Conservation (phyloP, 805 yeast species). For the Helenozyma baotianmanensis region DNA sequence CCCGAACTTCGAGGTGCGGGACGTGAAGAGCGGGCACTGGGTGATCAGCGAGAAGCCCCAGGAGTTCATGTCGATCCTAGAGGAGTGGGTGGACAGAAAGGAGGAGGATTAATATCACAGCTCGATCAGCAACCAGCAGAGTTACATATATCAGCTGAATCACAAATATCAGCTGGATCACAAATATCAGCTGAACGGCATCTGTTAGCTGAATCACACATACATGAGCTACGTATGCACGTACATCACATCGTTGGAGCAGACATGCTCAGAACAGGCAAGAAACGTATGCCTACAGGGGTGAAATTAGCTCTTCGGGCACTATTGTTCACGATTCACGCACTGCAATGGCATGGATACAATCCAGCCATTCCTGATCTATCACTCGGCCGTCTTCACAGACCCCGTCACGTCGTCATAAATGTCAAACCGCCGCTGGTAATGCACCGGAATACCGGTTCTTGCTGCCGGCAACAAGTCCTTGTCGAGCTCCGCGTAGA, state of each 20-base stretch:
- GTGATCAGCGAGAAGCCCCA: constrained; percentile 80
- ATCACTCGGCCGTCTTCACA: constrained; percentile 11
- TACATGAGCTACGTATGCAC: too few species aligned
- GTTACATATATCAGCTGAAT: background rate
- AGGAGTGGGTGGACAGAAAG: constrained; percentile 54
- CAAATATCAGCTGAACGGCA: too few species aligned
- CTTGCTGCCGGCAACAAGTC: constrained; percentile 54
- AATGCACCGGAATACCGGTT: constrained; percentile 60
- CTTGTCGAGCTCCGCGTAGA: constrained; percentile 71
- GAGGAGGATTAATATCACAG: constrained; percentile 32
- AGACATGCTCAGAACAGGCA: too few species aligned
- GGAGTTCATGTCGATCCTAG: constrained; percentile 61
- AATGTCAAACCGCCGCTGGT: constrained; percentile 70
- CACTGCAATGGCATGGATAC: too few species aligned
- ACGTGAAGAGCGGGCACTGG: constrained; percentile 90
- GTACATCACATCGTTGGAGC: too few species aligned
- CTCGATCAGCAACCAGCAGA: too few species aligned
- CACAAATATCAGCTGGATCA: background rate
- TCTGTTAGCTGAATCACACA: too few species aligned
- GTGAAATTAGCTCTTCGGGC: too few species aligned
- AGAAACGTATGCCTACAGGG: too few species aligned
- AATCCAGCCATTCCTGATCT: too few species aligned
- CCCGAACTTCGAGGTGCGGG: constrained; percentile 71
- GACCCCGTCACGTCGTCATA: constrained; percentile 35
- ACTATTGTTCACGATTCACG: too few species aligned